phyloP scores from a whole-genome alignment of 768 basidiomycete genomes.

The Lactarius pseudohatsudake region DNA sequence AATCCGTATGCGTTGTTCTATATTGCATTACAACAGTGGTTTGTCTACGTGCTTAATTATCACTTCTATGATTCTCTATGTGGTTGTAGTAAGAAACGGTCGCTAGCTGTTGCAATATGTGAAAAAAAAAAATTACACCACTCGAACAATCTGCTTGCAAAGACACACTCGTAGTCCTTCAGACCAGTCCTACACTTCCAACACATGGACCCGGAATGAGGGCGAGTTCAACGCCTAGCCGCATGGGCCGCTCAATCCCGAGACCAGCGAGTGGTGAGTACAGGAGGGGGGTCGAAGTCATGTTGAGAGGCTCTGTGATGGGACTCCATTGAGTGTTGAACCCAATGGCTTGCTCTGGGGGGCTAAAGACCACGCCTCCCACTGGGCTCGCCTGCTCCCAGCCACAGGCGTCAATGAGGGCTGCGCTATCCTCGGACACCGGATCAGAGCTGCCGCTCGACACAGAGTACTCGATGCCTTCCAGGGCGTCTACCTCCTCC shows the following conservation, averaged over 20 bases:
- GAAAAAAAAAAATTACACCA: neutral
- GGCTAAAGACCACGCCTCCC: slow-evolving; percentile 1
- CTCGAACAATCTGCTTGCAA: neutral
- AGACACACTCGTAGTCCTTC: neutral
- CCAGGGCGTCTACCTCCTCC: neutral
- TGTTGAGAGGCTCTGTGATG: neutral
- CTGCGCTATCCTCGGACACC: neutral
- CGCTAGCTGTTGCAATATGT: neutral
- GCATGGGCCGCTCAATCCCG: neutral
- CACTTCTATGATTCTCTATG: neutral
- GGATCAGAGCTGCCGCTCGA: neutral
- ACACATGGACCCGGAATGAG: slow-evolving; percentile 18
- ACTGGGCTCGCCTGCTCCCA: neutral
- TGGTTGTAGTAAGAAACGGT: neutral
- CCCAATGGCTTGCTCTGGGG: neutral
- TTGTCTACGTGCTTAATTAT: neutral
- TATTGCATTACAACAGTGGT: neutral
- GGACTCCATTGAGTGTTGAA: slow-evolving; percentile 6
- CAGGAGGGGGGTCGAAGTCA: neutral
- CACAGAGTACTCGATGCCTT: neutral
- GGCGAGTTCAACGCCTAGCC: slow-evolving; percentile 2
- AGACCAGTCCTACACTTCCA: slow-evolving; percentile 1
- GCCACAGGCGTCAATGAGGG: neutral
- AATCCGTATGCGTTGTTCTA: neutral
- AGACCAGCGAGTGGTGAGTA: neutral